Conservation (phyloP, 1,284 basidiomycete genomes). For the Cryptococcus depauperatus region DNA sequence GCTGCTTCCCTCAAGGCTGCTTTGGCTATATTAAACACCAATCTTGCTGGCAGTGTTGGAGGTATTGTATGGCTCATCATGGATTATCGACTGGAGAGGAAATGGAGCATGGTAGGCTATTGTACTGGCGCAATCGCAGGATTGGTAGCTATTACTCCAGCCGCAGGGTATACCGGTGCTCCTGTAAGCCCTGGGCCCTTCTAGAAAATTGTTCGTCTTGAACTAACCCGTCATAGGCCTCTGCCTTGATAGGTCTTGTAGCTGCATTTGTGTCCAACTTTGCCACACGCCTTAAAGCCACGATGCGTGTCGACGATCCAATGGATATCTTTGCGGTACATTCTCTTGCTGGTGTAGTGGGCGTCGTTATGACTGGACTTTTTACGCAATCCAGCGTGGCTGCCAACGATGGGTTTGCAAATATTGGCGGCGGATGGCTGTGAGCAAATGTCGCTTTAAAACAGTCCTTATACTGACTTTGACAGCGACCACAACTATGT, state of each 20-base stretch:
- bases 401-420: constrained; percentile 55
- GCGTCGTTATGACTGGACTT: constrained; percentile 54
- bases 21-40: constrained; percentile 80
- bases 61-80: constrained; percentile 84
- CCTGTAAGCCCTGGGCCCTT: constrained; percentile 45
- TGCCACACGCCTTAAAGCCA: constrained; percentile 65
- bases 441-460: constrained; percentile 13
- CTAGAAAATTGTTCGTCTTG: constrained; percentile 42
- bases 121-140: constrained; percentile 60
- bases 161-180: constrained; percentile 45
- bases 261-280: constrained; percentile 74
- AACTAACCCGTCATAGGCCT: constrained; percentile 38
- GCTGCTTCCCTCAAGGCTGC: constrained; percentile 84
- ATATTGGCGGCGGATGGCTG: constrained; percentile 63
- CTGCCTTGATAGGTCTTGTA: constrained; percentile 65
- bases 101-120: constrained; percentile 77
- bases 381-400: constrained; percentile 74
- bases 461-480: background rate
- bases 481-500: constrained; percentile 56
- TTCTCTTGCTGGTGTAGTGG: constrained; percentile 80
- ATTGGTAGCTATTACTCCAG: constrained; percentile 75
- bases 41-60: constrained; percentile 50
- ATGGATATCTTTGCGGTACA: constrained; percentile 82
- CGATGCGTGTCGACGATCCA: constrained; percentile 44
- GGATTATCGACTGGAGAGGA: constrained; percentile 72